Base-by-base conservation (phyloP, 768 basidiomycete species). In the Melanogaster broomeanus region DNA sequence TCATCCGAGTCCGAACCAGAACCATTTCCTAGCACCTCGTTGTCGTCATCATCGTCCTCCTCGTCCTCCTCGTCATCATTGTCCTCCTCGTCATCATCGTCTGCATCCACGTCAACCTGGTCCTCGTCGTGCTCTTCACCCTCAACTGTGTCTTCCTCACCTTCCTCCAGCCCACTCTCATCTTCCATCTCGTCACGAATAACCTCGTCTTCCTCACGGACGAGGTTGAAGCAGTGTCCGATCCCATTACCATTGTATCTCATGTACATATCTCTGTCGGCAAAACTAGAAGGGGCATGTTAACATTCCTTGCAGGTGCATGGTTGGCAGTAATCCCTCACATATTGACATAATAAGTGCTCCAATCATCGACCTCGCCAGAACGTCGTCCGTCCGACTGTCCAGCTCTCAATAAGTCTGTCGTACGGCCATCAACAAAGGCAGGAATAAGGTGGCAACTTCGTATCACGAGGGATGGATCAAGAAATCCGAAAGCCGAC, bases 371-470 rank as follows among this genome's bases (percentile, higher is more conserved):
- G 4, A 51, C 22, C 10, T 55, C 37, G 3, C 38, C 35, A 3
- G 37, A 24, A 7, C 1, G 7, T 15, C 19, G 24, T 35, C 15
- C 24, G 6, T 10, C 16, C 3, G 18, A 56, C 47, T 5, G 13
- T 34, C 30, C 24, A 6, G 43, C n/a, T 19, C 18, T 13, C 11
- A 56, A n/a, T 9, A 60, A 49, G 9, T 34, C 31, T 5, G 31
- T 9, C 0, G 55, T 54, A 19, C 28, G 11, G 3, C 63, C 62
- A 43, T 63, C 51, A 4, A 46, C 39, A 42, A 71, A 77, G 0
- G 51, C 60, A 1, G 74, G 74, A 11, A 74, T 72, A 1, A 75
- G 45, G 30, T 76, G 72, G 12, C 58, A 58, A 0, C 48, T 65
- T 1, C 62, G 56, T 2, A 76, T 54, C 1, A 75, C 62, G 0